These are phyloP conservation scores for Lodderomyces pseudojiufengensis DNA, from an alignment of 1,139 yeast genomes.

Conservation along the genomic window DNA sequence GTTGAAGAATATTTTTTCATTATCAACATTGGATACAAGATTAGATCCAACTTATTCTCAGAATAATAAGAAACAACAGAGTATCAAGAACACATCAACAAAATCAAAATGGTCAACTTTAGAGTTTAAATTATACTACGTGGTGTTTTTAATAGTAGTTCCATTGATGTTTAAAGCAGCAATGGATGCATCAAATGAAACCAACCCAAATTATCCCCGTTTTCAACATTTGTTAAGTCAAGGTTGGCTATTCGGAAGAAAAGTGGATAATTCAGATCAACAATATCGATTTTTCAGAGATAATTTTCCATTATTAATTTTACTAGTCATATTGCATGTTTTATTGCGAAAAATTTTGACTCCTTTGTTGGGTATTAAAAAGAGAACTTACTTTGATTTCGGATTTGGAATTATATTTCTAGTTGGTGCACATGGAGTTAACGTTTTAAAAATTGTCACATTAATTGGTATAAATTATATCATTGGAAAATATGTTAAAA, in stretches of 20 bases:
- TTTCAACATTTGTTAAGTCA: conserved; percentile 58
- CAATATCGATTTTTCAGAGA: conserved; percentile 89
- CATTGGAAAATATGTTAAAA: conserved; percentile 44
- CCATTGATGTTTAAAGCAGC: conserved; percentile 84
- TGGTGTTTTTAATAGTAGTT: conserved; percentile 62
- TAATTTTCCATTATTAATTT: conserved; percentile 61
- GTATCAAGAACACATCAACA: conserved; percentile 41
- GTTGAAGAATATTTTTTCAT: conserved; percentile 51
- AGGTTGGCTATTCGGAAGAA: conserved; percentile 78
- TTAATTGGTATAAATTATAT: conserved; percentile 56
- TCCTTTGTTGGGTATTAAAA: conserved; percentile 17
- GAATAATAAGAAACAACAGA: conserved; percentile 36
- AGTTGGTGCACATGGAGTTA: conserved; percentile 78
- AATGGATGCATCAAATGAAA: conserved; percentile 72
- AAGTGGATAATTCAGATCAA: conserved; percentile 83
- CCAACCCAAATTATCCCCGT: conserved; percentile 69
- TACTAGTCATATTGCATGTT: conserved; percentile 53
- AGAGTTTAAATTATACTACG: conserved; percentile 68
- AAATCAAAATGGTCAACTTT: conserved; percentile 67
- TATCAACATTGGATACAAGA: conserved; percentile 77
- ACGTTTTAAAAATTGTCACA: conserved; percentile 53
- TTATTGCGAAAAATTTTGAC: conserved; percentile 38
- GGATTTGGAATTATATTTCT: conserved; percentile 67
- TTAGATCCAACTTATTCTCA: conserved; percentile 45
- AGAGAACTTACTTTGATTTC: conserved; percentile 62